A percentile compares a stretch with the other conserved stretches of the same genome.
Evolutionary conservation across 2,329 filamentous ascomycete genomes (phyloP).

Genomic region (Monosporascus sp.): DNA sequence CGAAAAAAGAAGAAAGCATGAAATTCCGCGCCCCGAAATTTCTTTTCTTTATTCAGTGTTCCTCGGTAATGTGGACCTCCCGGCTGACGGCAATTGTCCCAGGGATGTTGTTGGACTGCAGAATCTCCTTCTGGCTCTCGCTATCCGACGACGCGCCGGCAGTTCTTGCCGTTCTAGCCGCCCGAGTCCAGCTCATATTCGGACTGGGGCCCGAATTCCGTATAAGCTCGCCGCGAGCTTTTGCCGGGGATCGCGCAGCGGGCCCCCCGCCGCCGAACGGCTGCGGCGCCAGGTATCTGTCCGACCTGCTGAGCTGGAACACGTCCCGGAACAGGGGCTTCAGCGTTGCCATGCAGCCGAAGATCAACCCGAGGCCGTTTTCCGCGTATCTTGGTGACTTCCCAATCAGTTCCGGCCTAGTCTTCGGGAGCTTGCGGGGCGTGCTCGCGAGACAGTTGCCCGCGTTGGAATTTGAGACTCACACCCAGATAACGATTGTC

Average conservation of each 20-base stretch:
- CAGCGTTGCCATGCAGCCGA: constrained; percentile 12
- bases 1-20: too few species aligned
- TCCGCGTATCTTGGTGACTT: constrained; percentile 8
- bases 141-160: constrained; percentile 4
- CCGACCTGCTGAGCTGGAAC: constrained; percentile 7
- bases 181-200: constrained; percentile 3
- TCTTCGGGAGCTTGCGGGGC: not conserved
- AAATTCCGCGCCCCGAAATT: too few species aligned
- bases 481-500: constrained; percentile 18
- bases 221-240: constrained; percentile 9
- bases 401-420: not conserved
- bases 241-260: constrained; percentile 5
- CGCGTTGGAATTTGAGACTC: not conserved
- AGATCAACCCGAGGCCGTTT: constrained; percentile 12
- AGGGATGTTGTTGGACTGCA: not conserved
- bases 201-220: not conserved
- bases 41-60: not conserved
- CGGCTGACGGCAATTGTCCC: not conserved
- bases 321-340: constrained; percentile 11
- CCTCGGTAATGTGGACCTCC: constrained; percentile 1
- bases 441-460: not conserved
- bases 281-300: not conserved
- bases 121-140: constrained; percentile 9
- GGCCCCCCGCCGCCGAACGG: not conserved
- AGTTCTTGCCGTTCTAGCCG: constrained; percentile 6